These are phyloP conservation scores for Omphalea diandra DNA, from an alignment of 441 rosid species.

Conservation along the genomic window DNA sequence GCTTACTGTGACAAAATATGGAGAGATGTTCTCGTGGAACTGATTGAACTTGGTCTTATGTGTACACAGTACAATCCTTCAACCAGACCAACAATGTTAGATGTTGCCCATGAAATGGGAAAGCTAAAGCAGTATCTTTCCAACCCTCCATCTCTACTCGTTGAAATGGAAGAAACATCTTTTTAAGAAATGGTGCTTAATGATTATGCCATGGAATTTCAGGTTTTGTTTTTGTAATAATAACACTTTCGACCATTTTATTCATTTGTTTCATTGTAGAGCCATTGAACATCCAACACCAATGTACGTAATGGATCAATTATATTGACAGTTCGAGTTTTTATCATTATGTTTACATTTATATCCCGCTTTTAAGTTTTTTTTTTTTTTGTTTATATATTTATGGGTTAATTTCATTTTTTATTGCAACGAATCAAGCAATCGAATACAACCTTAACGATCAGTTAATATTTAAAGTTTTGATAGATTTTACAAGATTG, in stretches of 20 bases:
- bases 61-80: conserved; percentile 70
- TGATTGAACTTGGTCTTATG: conserved; percentile 73
- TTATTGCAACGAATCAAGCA: conserved; percentile 18
- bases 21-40: conserved; percentile 58
- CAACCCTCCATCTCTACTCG: conserved; percentile 33
- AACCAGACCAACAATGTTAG: conserved; percentile 76
- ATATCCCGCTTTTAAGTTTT: neutral
- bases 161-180: conserved; percentile 25
- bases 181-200: conserved; percentile 20
- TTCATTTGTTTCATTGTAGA: conserved; percentile 14
- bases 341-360: too few species aligned
- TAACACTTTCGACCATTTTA: conserved; percentile 18
- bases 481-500: conserved; percentile 25
- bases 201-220: too few species aligned
- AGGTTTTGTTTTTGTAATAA: too few species aligned
- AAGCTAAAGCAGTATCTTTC: conserved; percentile 64
- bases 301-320: neutral
- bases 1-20: conserved; percentile 35
- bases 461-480: conserved; percentile 13
- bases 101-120: conserved; percentile 72
- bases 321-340: too few species aligned
- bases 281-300: too few species aligned
- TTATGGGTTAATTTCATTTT: conserved; percentile 5
- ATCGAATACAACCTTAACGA: conserved; percentile 13
- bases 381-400: too few species aligned